phyloP scores from a whole-genome alignment of 441 rosid species.

The Croton setiger region DNA sequence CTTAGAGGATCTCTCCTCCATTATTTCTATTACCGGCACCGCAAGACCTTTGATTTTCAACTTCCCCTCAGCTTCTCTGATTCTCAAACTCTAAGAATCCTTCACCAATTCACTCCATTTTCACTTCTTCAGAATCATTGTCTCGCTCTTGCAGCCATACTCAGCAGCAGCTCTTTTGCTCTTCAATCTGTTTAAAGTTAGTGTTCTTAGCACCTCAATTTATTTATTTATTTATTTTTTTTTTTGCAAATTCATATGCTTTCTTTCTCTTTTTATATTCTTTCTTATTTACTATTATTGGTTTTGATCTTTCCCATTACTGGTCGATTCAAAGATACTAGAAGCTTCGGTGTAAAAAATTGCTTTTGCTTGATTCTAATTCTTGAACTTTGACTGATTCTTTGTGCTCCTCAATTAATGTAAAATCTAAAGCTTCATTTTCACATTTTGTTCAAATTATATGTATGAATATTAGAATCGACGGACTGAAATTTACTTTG shows the following conservation, averaged over 20 bases:
- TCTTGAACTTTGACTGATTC: not conserved
- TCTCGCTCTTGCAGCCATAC: not conserved
- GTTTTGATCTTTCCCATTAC: not conserved
- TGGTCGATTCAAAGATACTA: not conserved
- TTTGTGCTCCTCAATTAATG: not conserved
- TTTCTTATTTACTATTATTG: not conserved
- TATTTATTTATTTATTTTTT: no score
- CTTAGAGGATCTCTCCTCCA: not conserved
- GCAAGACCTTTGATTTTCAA: not conserved
- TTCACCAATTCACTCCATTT: not conserved
- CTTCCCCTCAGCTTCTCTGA: not conserved
- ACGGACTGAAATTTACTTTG: not conserved
- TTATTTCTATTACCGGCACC: no score
- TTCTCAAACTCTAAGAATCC: not conserved
- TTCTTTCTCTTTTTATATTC: not conserved
- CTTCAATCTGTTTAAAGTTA: conserved; percentile 3
- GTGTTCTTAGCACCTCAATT: not conserved
- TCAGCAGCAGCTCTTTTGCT: not conserved
- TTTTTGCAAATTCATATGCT: not conserved
- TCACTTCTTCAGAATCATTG: not conserved
- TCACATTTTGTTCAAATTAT: not conserved
- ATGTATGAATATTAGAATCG: not conserved
- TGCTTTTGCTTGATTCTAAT: not conserved
- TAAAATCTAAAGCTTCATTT: not conserved
- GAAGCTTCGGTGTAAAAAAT: no score